Conservation (phyloP, 2,329 filamentous ascomycete genomes). For the Dactylellina drechsleri region DNA sequence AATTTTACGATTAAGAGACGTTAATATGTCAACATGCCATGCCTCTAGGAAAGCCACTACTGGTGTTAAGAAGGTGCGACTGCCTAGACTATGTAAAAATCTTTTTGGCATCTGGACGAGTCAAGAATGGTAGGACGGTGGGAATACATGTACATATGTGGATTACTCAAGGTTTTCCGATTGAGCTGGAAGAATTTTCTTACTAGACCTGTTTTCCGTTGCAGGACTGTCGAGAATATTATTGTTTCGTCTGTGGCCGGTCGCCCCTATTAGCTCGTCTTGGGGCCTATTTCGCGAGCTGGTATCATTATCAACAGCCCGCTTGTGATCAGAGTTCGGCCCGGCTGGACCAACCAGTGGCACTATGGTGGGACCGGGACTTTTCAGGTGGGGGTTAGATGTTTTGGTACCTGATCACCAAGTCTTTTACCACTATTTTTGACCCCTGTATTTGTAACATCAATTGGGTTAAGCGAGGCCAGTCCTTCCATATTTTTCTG, state of each 20-base stretch:
- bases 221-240: too few relatives aligned
- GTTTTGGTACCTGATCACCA: conserved; percentile 21
- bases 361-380: background rate
- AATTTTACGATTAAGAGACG: conserved; percentile 70
- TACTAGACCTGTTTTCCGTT: too few relatives aligned
- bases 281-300: background rate
- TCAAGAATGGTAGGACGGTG: conserved; percentile 3
- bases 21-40: background rate
- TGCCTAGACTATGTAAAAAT: too few relatives aligned
- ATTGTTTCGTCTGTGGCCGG: too few relatives aligned
- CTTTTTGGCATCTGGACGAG: conserved; percentile 15
- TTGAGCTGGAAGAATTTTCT: too few relatives aligned
- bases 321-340: conserved; percentile 7
- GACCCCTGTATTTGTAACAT: conserved; percentile 18
- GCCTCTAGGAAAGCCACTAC: conserved; percentile 1
- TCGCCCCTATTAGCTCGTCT: too few relatives aligned
- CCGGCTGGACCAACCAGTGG: background rate
- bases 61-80: conserved; percentile 17
- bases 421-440: conserved; percentile 16
- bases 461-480: conserved; percentile 15
- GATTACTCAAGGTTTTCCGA: background rate
- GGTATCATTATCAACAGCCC: conserved; percentile 6
- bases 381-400: background rate
- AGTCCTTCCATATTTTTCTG: background rate
- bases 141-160: conserved; percentile 24